Conservation (phyloP, 495 filamentous ascomycete species). For the Lichina pygmaea region DNA sequence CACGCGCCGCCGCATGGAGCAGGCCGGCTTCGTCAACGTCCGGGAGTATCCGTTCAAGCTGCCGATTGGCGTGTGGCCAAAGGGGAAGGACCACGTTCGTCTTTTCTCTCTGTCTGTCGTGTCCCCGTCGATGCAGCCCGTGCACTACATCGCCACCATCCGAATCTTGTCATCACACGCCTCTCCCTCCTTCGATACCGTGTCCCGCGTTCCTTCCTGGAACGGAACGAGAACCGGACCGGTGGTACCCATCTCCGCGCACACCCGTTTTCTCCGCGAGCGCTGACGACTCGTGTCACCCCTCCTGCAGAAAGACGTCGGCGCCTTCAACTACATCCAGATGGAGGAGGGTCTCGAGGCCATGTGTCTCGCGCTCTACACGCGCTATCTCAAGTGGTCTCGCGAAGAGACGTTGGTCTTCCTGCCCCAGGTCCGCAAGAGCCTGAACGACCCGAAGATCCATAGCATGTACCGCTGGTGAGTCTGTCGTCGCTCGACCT, state of each 20-base stretch:
- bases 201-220: background rate
- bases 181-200: background rate
- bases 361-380: constrained; percentile 4
- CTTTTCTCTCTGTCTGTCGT: background rate
- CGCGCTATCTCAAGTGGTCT: constrained; percentile 10
- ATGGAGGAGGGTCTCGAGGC: constrained; percentile 1
- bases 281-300: too few relatives aligned
- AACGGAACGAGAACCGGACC: background rate
- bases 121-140: background rate
- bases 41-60: constrained; percentile 7
- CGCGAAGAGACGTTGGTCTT: constrained; percentile 10
- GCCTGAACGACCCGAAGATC: constrained; percentile 22
- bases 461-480: constrained; percentile 12
- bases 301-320: background rate
- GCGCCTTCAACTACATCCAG: background rate
- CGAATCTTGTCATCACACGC: background rate
- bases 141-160: background rate
- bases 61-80: constrained; percentile 1
- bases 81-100: background rate
- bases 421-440: constrained; percentile 20
- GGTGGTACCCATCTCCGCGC: too few relatives aligned
- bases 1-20: constrained; percentile 16
- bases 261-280: background rate
- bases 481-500: background rate
- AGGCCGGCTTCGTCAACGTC: constrained; percentile 28